These are phyloP conservation scores for Russula brevipes DNA, from an alignment of 768 basidiomycete species.

Conservation along the genomic window DNA sequence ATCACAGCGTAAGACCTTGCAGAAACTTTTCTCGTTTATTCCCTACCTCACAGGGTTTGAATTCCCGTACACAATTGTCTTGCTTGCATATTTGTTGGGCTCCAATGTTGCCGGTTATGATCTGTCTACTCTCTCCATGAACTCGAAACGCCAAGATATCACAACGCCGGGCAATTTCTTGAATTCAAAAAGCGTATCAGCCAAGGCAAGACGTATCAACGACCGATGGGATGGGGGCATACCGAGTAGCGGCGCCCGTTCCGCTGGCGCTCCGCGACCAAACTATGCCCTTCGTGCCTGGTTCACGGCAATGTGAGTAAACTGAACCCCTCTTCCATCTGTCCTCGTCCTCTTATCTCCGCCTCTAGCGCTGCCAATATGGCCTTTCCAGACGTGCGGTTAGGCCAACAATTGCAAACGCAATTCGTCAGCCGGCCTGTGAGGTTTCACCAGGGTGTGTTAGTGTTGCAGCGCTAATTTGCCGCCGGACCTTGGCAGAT, in stretches of 20 bases:
- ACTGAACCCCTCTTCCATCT: background rate
- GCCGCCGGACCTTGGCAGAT: background rate
- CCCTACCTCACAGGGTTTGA: constrained; percentile 19
- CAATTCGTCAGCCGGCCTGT: background rate
- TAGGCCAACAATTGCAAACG: background rate
- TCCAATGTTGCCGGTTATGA: constrained; percentile 11
- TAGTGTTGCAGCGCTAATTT: background rate
- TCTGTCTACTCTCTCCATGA: constrained; percentile 2
- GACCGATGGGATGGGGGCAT: constrained; percentile 9
- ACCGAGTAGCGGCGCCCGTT: background rate
- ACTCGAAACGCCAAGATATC: background rate
- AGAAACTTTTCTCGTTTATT: constrained; percentile 15
- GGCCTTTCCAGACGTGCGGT: background rate
- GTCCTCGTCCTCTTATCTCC: background rate
- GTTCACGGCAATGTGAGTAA: constrained; percentile 20
- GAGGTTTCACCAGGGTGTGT: background rate
- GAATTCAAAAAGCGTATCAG: background rate
- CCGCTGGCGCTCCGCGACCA: background rate
- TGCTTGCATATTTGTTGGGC: constrained; percentile 1
- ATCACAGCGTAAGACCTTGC: background rate
- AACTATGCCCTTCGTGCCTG: constrained; percentile 15
- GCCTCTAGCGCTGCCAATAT: constrained; percentile 2
- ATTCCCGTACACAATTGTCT: constrained; percentile 1
- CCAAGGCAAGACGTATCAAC: background rate
- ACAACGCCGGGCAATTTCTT: background rate